A percentile compares a stretch with the other conserved stretches of the same genome.
These are phyloP conservation scores for Athelia sp. DNA, from an alignment of 1,284 basidiomycete genomes.

Conservation along the genomic window DNA sequence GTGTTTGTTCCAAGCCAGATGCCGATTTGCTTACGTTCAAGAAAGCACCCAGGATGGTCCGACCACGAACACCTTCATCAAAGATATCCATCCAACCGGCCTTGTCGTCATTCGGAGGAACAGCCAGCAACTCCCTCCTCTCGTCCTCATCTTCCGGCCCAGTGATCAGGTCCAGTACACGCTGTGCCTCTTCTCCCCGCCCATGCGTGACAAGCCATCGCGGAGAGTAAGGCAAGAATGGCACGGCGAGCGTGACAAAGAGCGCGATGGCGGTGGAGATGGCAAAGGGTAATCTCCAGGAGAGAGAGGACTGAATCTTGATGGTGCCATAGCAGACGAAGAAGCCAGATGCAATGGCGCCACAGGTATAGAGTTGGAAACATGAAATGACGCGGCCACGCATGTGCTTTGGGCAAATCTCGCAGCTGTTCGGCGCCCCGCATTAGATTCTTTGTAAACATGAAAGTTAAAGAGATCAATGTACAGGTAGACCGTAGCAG, in stretches of 20 bases:
- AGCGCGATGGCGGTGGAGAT: neutral
- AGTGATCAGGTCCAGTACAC: no score
- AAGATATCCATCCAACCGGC: no score
- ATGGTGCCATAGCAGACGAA: conserved; percentile 1
- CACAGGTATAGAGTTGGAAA: neutral
- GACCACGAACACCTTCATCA: no score
- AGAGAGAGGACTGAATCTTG: neutral
- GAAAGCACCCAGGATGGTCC: no score
- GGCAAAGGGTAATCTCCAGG: neutral
- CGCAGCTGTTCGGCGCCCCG: neutral
- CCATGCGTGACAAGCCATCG: neutral
- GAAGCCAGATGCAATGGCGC: neutral
- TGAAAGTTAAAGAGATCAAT: no score
- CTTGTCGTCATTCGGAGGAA: no score
- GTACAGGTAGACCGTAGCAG: neutral
- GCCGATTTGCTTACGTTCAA: no score
- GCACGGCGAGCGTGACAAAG: neutral
- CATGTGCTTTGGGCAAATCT: neutral
- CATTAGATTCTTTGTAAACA: no score
- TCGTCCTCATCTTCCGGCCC: no score
- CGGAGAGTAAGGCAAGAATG: neutral
- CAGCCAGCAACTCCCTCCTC: no score
- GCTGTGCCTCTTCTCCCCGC: neutral
- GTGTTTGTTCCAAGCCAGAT: no score
- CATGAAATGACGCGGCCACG: neutral